Evolutionary conservation across 805 yeast genomes (phyloP).

Genomic region (Sugiyamaella lignohabitans): DNA sequence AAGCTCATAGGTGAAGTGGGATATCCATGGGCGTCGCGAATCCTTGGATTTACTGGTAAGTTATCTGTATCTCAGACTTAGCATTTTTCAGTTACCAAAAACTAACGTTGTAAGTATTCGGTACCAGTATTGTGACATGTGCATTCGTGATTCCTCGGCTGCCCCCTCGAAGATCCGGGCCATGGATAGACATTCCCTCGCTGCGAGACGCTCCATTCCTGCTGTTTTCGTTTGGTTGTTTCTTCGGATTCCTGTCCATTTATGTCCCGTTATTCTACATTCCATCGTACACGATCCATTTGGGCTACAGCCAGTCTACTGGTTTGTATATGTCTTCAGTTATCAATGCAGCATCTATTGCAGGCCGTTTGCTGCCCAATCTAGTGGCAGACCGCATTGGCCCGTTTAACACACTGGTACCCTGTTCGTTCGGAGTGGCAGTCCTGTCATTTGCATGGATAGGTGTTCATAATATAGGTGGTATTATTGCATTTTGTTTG

Average conservation of each 20-base stretch:
- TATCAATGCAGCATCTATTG: slow-evolving; percentile 34
- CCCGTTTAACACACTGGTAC: slow-evolving; percentile 36
- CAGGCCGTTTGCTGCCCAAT: slow-evolving; percentile 49
- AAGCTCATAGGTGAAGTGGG: slow-evolving; percentile 38
- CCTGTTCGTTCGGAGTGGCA: slow-evolving; percentile 27
- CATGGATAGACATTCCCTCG: slow-evolving; percentile 17
- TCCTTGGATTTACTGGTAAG: slow-evolving; percentile 39
- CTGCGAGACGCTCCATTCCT: slow-evolving; percentile 26
- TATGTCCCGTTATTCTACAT: slow-evolving; percentile 32
- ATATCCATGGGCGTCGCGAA: slow-evolving; percentile 43
- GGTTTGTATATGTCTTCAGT: slow-evolving; percentile 31
- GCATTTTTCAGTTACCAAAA: no score
- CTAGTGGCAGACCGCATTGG: slow-evolving; percentile 43
- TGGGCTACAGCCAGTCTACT: slow-evolving; percentile 19
- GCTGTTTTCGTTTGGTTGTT: slow-evolving; percentile 21
- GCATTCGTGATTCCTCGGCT: slow-evolving; percentile 19
- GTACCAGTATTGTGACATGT: slow-evolving; percentile 18
- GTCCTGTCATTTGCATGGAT: slow-evolving; percentile 35
- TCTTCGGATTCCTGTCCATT: slow-evolving; percentile 28
- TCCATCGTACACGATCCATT: slow-evolving; percentile 27
- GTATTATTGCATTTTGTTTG: slow-evolving; percentile 28
- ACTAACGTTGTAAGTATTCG: no score
- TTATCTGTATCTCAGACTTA: no score
- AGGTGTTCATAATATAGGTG: slow-evolving; percentile 27
- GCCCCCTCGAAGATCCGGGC: slow-evolving; percentile 27